Conservation (phyloP, 768 basidiomycete species). For the Suillus cothurnatus region DNA sequence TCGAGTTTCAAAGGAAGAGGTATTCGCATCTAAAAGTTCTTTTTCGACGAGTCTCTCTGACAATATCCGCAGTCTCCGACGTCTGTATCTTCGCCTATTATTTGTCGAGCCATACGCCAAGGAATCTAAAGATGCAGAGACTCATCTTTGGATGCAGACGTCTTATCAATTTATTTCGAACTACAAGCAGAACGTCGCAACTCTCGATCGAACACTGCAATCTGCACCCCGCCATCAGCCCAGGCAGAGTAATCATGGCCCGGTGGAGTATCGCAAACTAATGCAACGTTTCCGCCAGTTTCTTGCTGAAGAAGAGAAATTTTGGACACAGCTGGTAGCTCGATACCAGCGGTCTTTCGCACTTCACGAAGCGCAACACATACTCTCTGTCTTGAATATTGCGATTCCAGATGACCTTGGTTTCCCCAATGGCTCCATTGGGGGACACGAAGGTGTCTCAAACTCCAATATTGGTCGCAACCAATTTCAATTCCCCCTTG, state of each 20-base stretch:
- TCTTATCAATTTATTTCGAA: conserved; percentile 82
- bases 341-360: conserved; percentile 73
- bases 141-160: conserved; percentile 91
- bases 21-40: conserved; percentile 42
- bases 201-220: conserved; percentile 62
- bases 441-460: conserved; percentile 16
- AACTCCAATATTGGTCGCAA: conserved; percentile 47
- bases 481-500: conserved; percentile 65
- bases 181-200: conserved; percentile 76
- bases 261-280: conserved; percentile 84
- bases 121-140: conserved; percentile 80
- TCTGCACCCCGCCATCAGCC: conserved; percentile 39
- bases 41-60: conserved; percentile 12
- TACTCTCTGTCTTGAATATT: conserved; percentile 61
- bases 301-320: conserved; percentile 86
- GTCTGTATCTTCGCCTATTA: conserved; percentile 68
- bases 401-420: conserved; percentile 40
- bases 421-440: conserved; percentile 22
- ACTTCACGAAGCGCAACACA: conserved; percentile 63
- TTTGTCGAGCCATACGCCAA: conserved; percentile 67
- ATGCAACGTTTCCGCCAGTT: conserved; percentile 89
- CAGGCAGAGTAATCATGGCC: conserved; percentile 49
- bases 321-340: conserved; percentile 82
- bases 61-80: conserved; percentile 55
- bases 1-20: conserved; percentile 88